Conservation (phyloP, 805 yeast genomes). For the Wickerhamiella kazuoi region DNA sequence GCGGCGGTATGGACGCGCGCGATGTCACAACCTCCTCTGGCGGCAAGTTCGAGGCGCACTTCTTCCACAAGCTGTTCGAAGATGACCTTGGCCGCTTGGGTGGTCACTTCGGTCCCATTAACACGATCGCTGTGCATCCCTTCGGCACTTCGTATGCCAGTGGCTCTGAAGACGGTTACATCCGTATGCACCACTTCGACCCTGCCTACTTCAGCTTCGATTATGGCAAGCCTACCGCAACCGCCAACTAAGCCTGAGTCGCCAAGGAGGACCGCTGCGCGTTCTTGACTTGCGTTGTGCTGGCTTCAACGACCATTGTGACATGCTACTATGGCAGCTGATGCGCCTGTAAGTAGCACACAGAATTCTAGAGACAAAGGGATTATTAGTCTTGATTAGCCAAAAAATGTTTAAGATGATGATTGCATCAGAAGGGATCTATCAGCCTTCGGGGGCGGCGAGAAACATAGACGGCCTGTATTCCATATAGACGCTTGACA, state of each 20-base stretch:
- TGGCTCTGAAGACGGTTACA: slow-evolving; percentile 97
- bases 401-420: too few relatives aligned
- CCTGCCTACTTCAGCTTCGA: slow-evolving; percentile 83
- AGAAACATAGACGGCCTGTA: too few relatives aligned
- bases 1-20: slow-evolving; percentile 99
- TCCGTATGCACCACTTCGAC: slow-evolving; percentile 86
- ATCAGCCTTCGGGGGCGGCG: too few relatives aligned
- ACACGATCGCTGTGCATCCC: slow-evolving; percentile 86
- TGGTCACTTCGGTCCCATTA: slow-evolving; percentile 98
- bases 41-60: slow-evolving; percentile 94
- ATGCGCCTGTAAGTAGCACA: too few relatives aligned
- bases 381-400: too few relatives aligned
- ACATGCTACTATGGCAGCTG: too few relatives aligned
- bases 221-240: slow-evolving; percentile 53
- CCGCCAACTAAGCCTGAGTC: background rate
- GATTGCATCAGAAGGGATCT: too few relatives aligned
- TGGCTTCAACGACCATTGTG: too few relatives aligned
- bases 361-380: too few relatives aligned
- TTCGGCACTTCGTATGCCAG: slow-evolving; percentile 85
- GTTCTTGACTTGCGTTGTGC: too few relatives aligned
- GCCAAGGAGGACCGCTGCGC: too few relatives aligned
- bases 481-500: too few relatives aligned
- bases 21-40: slow-evolving; percentile 97
- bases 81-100: slow-evolving; percentile 94
- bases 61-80: slow-evolving; percentile 83